Conservation (phyloP, 495 filamentous ascomycete genomes). For the Penicillium argentinense region DNA sequence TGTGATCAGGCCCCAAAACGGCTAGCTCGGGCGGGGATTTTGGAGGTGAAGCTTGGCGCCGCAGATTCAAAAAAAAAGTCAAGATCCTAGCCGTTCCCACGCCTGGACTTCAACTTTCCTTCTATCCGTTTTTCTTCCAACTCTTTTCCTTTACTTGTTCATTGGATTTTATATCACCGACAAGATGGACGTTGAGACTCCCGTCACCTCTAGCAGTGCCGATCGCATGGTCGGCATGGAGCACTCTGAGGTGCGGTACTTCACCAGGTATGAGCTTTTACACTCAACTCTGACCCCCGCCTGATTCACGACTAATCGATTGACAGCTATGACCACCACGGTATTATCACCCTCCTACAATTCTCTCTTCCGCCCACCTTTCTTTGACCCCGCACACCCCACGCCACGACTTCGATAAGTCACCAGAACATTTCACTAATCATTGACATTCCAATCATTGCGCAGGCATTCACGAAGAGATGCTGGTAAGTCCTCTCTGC, state of each 20-base stretch:
- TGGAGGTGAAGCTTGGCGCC: slow-evolving; percentile 30
- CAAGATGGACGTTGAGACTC: slow-evolving; percentile 35
- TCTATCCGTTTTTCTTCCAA: slow-evolving; percentile 11
- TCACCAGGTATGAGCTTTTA: slow-evolving; percentile 71
- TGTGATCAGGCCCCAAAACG: background rate
- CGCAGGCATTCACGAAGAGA: slow-evolving; percentile 94
- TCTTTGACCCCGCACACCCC: no score
- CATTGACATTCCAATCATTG: slow-evolving; percentile 18
- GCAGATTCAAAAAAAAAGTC: slow-evolving; percentile 37
- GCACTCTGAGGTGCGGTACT: slow-evolving; percentile 93
- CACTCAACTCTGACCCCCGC: background rate
- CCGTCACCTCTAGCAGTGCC: slow-evolving; percentile 43
- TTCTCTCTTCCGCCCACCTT: no score
- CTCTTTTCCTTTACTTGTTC: slow-evolving; percentile 11
- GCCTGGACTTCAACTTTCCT: slow-evolving; percentile 23
- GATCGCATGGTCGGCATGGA: slow-evolving; percentile 62
- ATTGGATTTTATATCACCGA: no score
- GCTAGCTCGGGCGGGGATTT: slow-evolving; percentile 26
- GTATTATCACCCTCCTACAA: slow-evolving; percentile 52
- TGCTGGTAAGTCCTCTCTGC: slow-evolving; percentile 70
- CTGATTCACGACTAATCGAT: slow-evolving; percentile 20
- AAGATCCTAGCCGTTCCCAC: slow-evolving; percentile 15
- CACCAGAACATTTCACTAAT: slow-evolving; percentile 11
- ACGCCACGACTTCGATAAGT: no score
- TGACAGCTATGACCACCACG: slow-evolving; percentile 90